A percentile compares a stretch with the other conserved stretches of the same genome.
phyloP scores from a whole-genome alignment of 306 rosid genomes.

The Vigna angularis region DNA sequence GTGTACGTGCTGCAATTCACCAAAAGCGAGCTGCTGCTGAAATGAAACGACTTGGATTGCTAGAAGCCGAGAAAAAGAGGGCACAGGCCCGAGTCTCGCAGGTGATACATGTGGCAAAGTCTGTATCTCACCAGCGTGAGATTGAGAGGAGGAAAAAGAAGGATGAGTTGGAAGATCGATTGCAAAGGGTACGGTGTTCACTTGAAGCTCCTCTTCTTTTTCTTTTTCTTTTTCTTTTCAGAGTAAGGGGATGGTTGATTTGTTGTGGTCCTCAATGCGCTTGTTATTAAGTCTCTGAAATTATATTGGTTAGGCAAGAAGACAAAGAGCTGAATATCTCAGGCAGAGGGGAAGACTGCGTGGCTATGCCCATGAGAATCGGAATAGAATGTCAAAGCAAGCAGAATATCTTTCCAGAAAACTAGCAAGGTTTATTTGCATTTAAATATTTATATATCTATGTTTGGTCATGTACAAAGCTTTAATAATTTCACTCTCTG shows the following conservation, averaged over 20 bases:
- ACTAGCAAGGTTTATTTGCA: slow-evolving; percentile 70
- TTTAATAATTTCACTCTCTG: slow-evolving; percentile 12
- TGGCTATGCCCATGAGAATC: slow-evolving; percentile 53
- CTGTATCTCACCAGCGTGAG: slow-evolving; percentile 90
- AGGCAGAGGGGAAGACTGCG: slow-evolving; percentile 76
- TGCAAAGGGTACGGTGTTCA: slow-evolving; percentile 74
- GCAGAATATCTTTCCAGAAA: slow-evolving; percentile 80
- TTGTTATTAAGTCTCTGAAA: slow-evolving; percentile 28
- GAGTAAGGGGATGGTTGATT: background rate
- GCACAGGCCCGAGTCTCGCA: slow-evolving; percentile 80
- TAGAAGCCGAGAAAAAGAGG: slow-evolving; percentile 90
- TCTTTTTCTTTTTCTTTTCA: too few species aligned
- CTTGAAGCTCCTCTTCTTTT: slow-evolving; percentile 17
- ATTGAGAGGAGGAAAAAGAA: slow-evolving; percentile 80
- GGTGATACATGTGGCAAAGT: slow-evolving; percentile 76
- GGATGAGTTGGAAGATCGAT: slow-evolving; percentile 85
- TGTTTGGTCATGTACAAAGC: slow-evolving; percentile 21
- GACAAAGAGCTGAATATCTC: slow-evolving; percentile 88
- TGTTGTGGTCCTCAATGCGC: slow-evolving; percentile 14
- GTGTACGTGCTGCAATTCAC: slow-evolving; percentile 84
- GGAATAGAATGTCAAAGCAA: slow-evolving; percentile 67
- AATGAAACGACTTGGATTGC: slow-evolving; percentile 70
- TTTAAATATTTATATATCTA: slow-evolving; percentile 3
- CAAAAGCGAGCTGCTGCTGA: slow-evolving; percentile 94
- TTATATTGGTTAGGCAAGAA: slow-evolving; percentile 70